A percentile compares a stretch with the other conserved stretches of the same genome.
These are phyloP conservation scores for Forsythia viridissima DNA, from an alignment of 257 asterid species.

Conservation along the genomic window DNA sequence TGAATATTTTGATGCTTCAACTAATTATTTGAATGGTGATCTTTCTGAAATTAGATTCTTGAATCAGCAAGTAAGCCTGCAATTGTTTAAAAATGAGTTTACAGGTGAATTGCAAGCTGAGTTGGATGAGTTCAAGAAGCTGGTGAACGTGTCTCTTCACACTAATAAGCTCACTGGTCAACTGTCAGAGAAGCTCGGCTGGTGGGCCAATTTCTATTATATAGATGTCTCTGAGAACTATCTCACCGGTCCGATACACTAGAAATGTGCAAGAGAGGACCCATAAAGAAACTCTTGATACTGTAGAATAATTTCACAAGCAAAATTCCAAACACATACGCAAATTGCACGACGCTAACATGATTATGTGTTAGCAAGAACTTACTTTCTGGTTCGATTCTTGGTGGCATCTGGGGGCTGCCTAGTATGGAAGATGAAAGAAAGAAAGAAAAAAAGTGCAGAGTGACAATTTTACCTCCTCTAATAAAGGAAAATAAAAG, in stretches of 20 bases:
- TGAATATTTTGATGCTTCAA: too few relatives aligned
- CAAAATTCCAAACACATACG: constrained; percentile 69
- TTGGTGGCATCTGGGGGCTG: constrained; percentile 73
- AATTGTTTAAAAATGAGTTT: constrained; percentile 60
- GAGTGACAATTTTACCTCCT: too few relatives aligned
- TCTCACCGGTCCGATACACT: constrained; percentile 76
- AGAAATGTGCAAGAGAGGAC: constrained; percentile 70
- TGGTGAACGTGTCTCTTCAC: constrained; percentile 70
- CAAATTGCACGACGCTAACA: constrained; percentile 44
- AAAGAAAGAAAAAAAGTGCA: too few relatives aligned
- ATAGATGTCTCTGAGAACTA: constrained; percentile 73
- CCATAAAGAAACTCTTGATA: constrained; percentile 53
- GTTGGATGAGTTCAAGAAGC: constrained; percentile 63
- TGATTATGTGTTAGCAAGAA: constrained; percentile 42
- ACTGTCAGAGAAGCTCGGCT: constrained; percentile 67
- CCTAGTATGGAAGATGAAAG: constrained; percentile 30
- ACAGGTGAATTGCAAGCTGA: constrained; percentile 73
- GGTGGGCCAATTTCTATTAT: constrained; percentile 59
- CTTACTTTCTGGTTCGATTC: constrained; percentile 63
- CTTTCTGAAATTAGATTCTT: too few relatives aligned
- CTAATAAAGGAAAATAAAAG: too few relatives aligned
- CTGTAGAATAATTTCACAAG: constrained; percentile 73
- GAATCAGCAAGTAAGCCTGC: constrained; percentile 53
- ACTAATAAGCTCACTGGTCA: constrained; percentile 59
- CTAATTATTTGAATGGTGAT: too few relatives aligned